Evolutionary conservation across 2,329 filamentous ascomycete genomes (phyloP).

Genomic region (Calonectria pauciramosa): DNA sequence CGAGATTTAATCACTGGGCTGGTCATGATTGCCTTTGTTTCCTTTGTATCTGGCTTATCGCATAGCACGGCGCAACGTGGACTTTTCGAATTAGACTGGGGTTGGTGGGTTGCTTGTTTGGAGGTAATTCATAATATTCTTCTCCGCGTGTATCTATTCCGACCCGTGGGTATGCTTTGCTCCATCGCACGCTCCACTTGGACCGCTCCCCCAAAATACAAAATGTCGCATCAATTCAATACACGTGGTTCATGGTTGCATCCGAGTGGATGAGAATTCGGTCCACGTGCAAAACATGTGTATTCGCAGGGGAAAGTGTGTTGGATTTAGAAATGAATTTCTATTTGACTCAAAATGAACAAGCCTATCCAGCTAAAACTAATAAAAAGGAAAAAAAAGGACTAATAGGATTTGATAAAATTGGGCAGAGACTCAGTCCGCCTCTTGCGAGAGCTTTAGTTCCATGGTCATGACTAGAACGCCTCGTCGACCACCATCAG

Average conservation of each 20-base stretch:
- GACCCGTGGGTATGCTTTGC: neutral
- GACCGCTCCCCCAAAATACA: neutral
- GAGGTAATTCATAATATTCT: neutral
- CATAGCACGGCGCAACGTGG: constrained; percentile 45
- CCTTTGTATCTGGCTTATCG: constrained; percentile 17
- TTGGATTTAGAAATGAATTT: constrained; percentile 32
- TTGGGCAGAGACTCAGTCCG: constrained; percentile 31
- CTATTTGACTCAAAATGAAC: constrained; percentile 33
- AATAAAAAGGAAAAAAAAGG: constrained; percentile 34
- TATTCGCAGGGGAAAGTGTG: neutral
- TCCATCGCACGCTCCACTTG: neutral
- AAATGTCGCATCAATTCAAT: neutral
- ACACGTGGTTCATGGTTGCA: neutral
- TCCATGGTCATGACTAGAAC: constrained; percentile 45
- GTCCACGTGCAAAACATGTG: neutral
- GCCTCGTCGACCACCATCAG: constrained; percentile 30
- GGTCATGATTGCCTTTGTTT: neutral
- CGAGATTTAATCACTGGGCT: constrained; percentile 24
- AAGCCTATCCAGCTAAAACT: constrained; percentile 44
- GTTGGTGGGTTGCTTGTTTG: neutral
- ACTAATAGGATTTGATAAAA: constrained; percentile 36
- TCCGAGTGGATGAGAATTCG: neutral
- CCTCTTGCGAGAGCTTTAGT: constrained; percentile 39
- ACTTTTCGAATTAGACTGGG: neutral
- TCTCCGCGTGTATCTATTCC: neutral